Percentiles rank a stretch among this genome's conserved stretches.
phyloP scores from a whole-genome alignment of 805 yeast genomes.

The Diddensiella transvaalensis region DNA sequence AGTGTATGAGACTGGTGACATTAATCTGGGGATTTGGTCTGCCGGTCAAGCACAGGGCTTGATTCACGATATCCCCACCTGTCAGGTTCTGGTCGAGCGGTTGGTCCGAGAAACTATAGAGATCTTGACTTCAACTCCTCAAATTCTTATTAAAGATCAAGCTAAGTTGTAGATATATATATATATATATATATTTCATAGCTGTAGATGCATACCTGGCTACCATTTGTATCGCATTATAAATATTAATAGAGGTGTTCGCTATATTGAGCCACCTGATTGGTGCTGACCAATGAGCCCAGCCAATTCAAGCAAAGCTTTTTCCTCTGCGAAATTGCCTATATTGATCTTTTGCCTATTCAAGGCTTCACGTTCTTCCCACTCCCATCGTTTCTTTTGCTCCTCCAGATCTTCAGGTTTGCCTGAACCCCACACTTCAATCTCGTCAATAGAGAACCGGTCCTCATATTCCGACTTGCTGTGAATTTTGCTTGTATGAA shows the following conservation, averaged over 20 bases:
- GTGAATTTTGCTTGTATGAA: conserved; percentile 38
- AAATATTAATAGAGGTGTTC: no score
- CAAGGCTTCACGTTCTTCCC: conserved; percentile 86
- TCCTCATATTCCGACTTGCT: conserved; percentile 53
- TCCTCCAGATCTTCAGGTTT: conserved; percentile 70
- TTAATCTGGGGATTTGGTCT: conserved; percentile 33
- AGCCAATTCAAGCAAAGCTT: conserved; percentile 84
- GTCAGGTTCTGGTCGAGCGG: conserved; percentile 28
- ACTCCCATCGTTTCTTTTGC: conserved; percentile 76
- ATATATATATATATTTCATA: no score
- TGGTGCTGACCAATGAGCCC: conserved; percentile 48
- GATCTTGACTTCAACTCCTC: conserved; percentile 15
- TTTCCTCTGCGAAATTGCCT: conserved; percentile 61
- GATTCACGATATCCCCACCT: conserved; percentile 33
- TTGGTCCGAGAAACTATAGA: conserved; percentile 28
- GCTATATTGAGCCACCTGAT: conserved; percentile 36
- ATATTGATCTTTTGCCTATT: conserved; percentile 70
- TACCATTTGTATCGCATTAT: no score
- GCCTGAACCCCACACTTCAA: conserved; percentile 94
- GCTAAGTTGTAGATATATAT: not conserved
- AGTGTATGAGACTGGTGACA: conserved; percentile 31
- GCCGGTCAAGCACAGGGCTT: conserved; percentile 30
- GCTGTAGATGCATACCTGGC: no score
- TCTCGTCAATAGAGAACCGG: conserved; percentile 62
- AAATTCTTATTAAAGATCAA: conserved; percentile 3